Evolutionary conservation across 225 moss, liverwort and hornwort genomes (phyloP), one percentile per base, ranked within the genome.

Genomic region (Bryoerythrophyllum caledonicum): DNA sequence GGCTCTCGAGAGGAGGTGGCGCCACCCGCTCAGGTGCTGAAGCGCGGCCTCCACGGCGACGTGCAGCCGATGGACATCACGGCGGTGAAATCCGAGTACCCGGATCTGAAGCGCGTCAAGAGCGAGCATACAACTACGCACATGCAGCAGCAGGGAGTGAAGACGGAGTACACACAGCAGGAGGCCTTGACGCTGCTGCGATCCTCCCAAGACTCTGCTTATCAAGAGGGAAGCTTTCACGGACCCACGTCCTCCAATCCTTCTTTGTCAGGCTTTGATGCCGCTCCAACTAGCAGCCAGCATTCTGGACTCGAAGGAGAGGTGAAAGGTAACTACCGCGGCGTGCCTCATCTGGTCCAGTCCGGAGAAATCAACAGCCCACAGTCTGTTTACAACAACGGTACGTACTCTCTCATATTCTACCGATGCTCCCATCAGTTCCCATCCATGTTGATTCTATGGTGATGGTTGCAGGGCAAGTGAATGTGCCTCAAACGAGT

Each of bases 241-340:
- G 72, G 72, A 55, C 66, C 67, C 10, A 40, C 76, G 27, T 75
- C 76, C 60, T 79, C 83, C 35, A 79, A 62, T 40, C 79, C 79
- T 27, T 66, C 79, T 27, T 67, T 76, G 16, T 79, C 76, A 61
- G 79, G 72, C 56, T 68, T 72, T 21, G 83, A 72, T 3, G 72
- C 35, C 34, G 79, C 51, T 34, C 67, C 60, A 23, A 63, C 79
- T 34, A 63, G 79, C 76, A 83, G 75, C 48, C 79, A 83, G 57
- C 83, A 79, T 53, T 79, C 83, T 53, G 79, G 79, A 48, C 71
- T 83, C 21, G 76, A 83, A 66, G 72, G 72, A 46, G 76, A 79
- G 35, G 5, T 55, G 27, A 79, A 79, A 46, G 54, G 15, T 28
- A 67, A 46, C 32, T 5, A 32, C 58, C 71, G 54, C 63, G 23